Percentiles rank a stretch among this genome's conserved stretches.
Conservation (phyloP, 352 stramenopile species). For the Phytophthora melonis region DNA sequence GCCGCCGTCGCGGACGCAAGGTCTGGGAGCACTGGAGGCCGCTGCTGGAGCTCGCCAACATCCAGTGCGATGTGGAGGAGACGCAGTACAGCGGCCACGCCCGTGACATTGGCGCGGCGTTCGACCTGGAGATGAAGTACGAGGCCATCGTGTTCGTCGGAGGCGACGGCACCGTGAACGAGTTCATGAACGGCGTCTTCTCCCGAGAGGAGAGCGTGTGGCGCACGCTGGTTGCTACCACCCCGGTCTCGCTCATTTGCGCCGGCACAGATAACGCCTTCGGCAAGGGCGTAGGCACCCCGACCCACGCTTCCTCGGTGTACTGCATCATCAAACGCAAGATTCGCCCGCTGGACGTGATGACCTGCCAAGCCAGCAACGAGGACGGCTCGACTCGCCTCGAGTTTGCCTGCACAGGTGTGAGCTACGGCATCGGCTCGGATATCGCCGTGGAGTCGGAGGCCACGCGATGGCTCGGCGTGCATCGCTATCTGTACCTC, state of each 20-base stretch:
- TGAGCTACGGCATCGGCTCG: slow-evolving; percentile 77
- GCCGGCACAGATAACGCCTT: slow-evolving; percentile 86
- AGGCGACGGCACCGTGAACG: slow-evolving; percentile 83
- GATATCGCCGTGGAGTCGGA: slow-evolving; percentile 85
- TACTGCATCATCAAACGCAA: slow-evolving; percentile 88
- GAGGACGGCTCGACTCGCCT: slow-evolving; percentile 57
- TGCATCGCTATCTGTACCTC: slow-evolving; percentile 79
- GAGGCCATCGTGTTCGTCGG: slow-evolving; percentile 84
- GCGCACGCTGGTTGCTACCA: slow-evolving; percentile 77
- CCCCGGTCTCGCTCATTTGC: slow-evolving; percentile 73
- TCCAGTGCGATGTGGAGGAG: slow-evolving; percentile 81
- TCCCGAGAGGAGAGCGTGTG: slow-evolving; percentile 73
- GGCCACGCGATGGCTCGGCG: slow-evolving; percentile 68
- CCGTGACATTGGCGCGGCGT: slow-evolving; percentile 69
- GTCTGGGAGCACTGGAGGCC: slow-evolving; percentile 70
- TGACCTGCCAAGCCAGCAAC: slow-evolving; percentile 61
- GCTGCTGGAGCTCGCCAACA: slow-evolving; percentile 68
- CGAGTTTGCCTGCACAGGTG: slow-evolving; percentile 80
- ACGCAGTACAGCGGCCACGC: slow-evolving; percentile 79
- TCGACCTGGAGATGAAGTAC: slow-evolving; percentile 70
- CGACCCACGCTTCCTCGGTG: slow-evolving; percentile 68
- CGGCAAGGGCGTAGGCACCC: slow-evolving; percentile 72
- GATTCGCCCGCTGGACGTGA: slow-evolving; percentile 79
- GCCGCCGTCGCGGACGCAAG: slow-evolving; percentile 64
- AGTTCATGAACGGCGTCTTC: slow-evolving; percentile 89